Evolutionary conservation across 805 yeast genomes (phyloP), one percentile per base, ranked within the genome.

Genomic region (Yarrowia yakushimensis): DNA sequence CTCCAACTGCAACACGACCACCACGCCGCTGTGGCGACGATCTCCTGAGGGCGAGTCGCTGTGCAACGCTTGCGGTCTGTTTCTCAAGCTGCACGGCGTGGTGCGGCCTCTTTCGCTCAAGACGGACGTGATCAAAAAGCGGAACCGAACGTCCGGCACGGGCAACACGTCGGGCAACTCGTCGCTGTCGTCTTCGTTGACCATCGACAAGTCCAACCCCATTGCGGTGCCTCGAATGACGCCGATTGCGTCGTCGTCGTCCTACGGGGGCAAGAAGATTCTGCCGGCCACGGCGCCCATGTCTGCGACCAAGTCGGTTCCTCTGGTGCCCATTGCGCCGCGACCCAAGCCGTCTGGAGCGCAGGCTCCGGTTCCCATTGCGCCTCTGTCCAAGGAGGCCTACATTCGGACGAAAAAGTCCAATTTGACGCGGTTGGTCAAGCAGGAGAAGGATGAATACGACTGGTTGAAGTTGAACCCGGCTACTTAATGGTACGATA

Each of bases 11-110:
- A 87, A 87, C 71, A 93, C 99, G 0, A 84, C 82, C 66, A 92
- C 96, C 31, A 93, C 99, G 0, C 99, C 99, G 0, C 75, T 93
- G 28, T 93, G 99, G 99, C 78, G 99, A 69, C 80, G 97, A 63
- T 90, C 92, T 67, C 91, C 97, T 0, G 90, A 90, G 66, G 98
- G 98, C 1, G 89, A 90, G 73, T 96, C 97, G 0, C 76, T 93
- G 64, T 93, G 99, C 76, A 93, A 93, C 72, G 99, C 99, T 0
- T 93, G 99, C 77, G 99, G 99, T 0, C 77, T 93, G 65, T 93
- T 93, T 69, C 80, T 90, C 72, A 93, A 93, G 74, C 77, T 93
- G 36, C 98, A 93, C 70, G 99, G 98, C 17, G 96, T 92, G 13
- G 96, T 92, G 65, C 81, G 99, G 64, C 99, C 99, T 1, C 77